Evolutionary conservation across 495 filamentous ascomycete species (phyloP).

Genomic region (Clavariopsis aquatica): DNA sequence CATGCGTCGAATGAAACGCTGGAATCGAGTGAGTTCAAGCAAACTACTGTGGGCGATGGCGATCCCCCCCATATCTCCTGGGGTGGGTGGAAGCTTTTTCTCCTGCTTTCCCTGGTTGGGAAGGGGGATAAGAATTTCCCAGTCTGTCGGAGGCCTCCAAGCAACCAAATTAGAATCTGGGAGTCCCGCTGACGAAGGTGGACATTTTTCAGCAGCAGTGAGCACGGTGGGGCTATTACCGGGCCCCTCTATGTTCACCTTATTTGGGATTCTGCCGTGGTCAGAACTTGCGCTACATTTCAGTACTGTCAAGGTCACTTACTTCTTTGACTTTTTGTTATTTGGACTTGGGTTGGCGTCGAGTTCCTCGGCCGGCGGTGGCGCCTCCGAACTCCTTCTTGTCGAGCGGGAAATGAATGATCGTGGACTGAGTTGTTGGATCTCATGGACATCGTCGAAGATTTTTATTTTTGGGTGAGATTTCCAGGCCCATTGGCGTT

Average conservation of each 20-base stretch:
- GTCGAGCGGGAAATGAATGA: slow-evolving; percentile 32
- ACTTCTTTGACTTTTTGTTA: slow-evolving; percentile 10
- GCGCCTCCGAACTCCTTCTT: slow-evolving; percentile 16
- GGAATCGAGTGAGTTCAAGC: slow-evolving; percentile 36
- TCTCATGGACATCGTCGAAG: slow-evolving; percentile 32
- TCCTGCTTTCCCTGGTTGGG: not conserved
- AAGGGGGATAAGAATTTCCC: slow-evolving; percentile 27
- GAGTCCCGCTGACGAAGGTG: slow-evolving; percentile 19
- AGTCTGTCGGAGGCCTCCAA: slow-evolving; percentile 32
- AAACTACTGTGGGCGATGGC: slow-evolving; percentile 18
- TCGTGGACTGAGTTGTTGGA: slow-evolving; percentile 30
- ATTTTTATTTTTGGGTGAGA: slow-evolving; percentile 14
- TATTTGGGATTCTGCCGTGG: slow-evolving; percentile 15
- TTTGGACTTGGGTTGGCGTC: not conserved
- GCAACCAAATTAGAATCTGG: slow-evolving; percentile 21
- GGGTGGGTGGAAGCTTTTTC: slow-evolving; percentile 21
- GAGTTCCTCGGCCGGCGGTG: slow-evolving; percentile 1
- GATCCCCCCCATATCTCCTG: slow-evolving; percentile 10
- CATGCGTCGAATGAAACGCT: slow-evolving; percentile 42
- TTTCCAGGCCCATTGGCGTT: slow-evolving; percentile 19
- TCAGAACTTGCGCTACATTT: not conserved
- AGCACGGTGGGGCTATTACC: not conserved
- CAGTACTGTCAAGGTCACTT: not conserved
- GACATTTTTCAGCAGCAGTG: not conserved
- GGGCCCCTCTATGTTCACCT: slow-evolving; percentile 30